Conservation (phyloP, 2,329 filamentous ascomycete species). For the Lasiodiplodia sp. region DNA sequence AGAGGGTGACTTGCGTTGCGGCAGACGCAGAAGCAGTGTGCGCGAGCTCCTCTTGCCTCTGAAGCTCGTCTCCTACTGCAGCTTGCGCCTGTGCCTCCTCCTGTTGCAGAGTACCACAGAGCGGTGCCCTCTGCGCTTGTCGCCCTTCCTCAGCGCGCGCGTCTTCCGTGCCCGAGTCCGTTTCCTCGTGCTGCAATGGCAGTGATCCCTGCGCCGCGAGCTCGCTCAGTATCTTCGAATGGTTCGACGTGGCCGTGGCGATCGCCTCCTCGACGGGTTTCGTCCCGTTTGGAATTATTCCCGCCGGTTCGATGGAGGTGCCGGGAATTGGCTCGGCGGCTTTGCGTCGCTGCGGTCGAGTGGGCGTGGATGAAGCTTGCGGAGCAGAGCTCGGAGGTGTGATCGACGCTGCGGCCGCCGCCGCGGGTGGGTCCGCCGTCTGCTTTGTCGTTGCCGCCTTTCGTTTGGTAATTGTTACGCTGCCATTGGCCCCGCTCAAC, state of each 20-base stretch:
- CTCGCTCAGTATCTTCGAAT: conserved; percentile 8
- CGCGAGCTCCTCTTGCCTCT: not conserved
- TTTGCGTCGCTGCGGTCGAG: not conserved
- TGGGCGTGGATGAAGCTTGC: not conserved
- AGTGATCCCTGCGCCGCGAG: not conserved
- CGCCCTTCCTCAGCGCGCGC: not conserved
- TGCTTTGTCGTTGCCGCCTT: not conserved
- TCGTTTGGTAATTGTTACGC: not conserved
- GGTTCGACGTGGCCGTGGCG: not conserved
- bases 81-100: not conserved
- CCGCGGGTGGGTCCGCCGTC: not conserved
- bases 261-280: not conserved
- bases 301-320: not conserved
- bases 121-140: not conserved
- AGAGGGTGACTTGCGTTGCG: not conserved
- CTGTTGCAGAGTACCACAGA: not conserved
- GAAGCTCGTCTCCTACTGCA: not conserved
- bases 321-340: not conserved
- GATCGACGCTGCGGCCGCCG: not conserved
- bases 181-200: not conserved
- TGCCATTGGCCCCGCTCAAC: not conserved
- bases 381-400: conserved; percentile 16
- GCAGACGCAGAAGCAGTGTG: not conserved
- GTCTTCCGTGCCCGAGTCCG: not conserved
- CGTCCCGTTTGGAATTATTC: not conserved